phyloP scores from a whole-genome alignment of 148 eudicot species.

The Agrostemma githago region DNA sequence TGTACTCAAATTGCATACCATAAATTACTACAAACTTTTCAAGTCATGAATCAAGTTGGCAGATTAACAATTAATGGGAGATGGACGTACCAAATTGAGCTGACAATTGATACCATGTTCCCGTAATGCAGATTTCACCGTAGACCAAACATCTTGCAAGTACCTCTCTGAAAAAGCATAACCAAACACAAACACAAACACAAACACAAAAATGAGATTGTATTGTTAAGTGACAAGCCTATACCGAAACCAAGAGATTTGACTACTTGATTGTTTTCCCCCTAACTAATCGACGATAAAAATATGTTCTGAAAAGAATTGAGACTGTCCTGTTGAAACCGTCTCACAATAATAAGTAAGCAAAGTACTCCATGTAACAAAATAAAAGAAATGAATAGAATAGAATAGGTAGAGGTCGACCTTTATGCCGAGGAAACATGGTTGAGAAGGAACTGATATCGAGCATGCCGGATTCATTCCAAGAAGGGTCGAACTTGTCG shows the following conservation, averaged over 20 bases:
- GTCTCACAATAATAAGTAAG: too few relatives aligned
- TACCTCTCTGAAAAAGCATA: slow-evolving; percentile 44
- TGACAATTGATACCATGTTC: slow-evolving; percentile 59
- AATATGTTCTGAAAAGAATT: too few relatives aligned
- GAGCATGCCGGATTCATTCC: slow-evolving; percentile 74
- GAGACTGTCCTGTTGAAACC: too few relatives aligned
- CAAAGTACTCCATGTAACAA: too few relatives aligned
- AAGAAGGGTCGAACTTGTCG: slow-evolving; percentile 76
- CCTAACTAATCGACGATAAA: too few relatives aligned
- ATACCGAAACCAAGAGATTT: too few relatives aligned
- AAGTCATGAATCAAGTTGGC: too few relatives aligned
- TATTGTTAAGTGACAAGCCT: background rate
- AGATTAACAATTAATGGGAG: background rate
- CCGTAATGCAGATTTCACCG: slow-evolving; percentile 53
- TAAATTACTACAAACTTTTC: too few relatives aligned
- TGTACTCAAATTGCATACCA: too few relatives aligned
- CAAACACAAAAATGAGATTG: too few relatives aligned
- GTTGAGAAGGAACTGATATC: slow-evolving; percentile 77
- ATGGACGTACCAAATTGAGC: slow-evolving; percentile 56
- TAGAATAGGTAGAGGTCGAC: slow-evolving; percentile 18
- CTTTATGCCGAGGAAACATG: slow-evolving; percentile 88
- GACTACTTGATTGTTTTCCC: too few relatives aligned
- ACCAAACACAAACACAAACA: background rate
- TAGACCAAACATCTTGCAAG: slow-evolving; percentile 80
- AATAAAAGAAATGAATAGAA: too few relatives aligned